These are phyloP conservation scores for Myxozyma kluyveri DNA, from an alignment of 805 yeast species.

Conservation along the genomic window DNA sequence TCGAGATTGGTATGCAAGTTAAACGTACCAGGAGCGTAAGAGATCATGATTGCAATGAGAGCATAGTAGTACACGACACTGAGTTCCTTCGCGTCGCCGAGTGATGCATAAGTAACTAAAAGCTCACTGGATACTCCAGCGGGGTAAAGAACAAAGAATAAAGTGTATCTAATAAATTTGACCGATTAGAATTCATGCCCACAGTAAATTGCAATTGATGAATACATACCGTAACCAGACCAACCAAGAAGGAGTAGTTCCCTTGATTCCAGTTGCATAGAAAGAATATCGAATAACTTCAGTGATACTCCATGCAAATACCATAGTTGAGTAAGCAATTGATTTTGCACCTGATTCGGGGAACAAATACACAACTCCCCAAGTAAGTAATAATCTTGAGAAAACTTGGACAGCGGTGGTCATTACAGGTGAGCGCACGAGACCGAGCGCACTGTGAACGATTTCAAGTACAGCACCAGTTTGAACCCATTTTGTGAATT, in stretches of 20 bases:
- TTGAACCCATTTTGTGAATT: conserved; percentile 65
- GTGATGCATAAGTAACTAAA: conserved; percentile 62
- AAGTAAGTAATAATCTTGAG: conserved; percentile 75
- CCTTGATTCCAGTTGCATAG: conserved; percentile 66
- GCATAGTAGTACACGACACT: conserved; percentile 51
- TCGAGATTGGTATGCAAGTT: too few species aligned
- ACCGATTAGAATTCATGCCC: background rate
- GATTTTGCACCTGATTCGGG: conserved; percentile 67
- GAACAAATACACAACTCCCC: conserved; percentile 74
- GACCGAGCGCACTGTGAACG: conserved; percentile 57
- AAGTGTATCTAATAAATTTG: conserved; percentile 52
- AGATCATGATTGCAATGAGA: conserved; percentile 55
- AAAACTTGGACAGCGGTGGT: conserved; percentile 87
- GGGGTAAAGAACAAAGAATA: conserved; percentile 82
- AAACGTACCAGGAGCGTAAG: conserved; percentile 72
- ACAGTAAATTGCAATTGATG: background rate
- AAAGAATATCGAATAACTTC: conserved; percentile 86
- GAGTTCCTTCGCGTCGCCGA: conserved; percentile 58
- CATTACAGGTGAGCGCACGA: conserved; percentile 77
- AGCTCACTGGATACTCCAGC: conserved; percentile 88
- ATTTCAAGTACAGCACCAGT: conserved; percentile 78
- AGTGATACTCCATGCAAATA: conserved; percentile 89
- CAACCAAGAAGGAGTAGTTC: conserved; percentile 58
- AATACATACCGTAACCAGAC: conserved; percentile 55
- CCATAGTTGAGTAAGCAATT: conserved; percentile 59